Evolutionary conservation across 306 rosid genomes (phyloP).

Genomic region (Senna siamea): DNA sequence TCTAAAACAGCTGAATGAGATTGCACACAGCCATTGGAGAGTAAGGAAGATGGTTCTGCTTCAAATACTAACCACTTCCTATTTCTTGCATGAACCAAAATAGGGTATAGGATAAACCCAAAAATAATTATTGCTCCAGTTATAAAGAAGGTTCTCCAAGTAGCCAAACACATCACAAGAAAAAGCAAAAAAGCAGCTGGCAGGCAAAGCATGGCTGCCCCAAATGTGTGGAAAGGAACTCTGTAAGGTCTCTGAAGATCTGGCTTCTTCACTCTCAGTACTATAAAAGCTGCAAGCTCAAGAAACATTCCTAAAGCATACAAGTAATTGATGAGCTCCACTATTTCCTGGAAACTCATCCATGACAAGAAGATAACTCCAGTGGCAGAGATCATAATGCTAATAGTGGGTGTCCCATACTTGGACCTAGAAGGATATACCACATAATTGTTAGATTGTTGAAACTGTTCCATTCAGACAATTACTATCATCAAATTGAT

Average conservation of each 20-base stretch:
- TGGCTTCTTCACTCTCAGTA: conserved; percentile 71
- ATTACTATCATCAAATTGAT: neutral
- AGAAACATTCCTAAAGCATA: conserved; percentile 90
- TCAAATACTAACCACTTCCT: conserved; percentile 31
- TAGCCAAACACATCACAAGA: conserved; percentile 89
- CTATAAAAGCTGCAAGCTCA: conserved; percentile 82
- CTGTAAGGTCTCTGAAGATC: conserved; percentile 80
- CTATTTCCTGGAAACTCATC: conserved; percentile 92
- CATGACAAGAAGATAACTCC: conserved; percentile 91
- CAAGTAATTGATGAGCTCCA: conserved; percentile 87
- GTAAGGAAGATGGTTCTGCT: conserved; percentile 7
- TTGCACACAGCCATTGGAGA: conserved; percentile 36
- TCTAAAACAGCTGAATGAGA: conserved; percentile 38
- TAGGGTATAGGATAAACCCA: conserved; percentile 70
- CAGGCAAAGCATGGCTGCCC: conserved; percentile 70
- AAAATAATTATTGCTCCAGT: conserved; percentile 57
- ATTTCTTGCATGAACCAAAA: conserved; percentile 60
- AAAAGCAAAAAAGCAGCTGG: conserved; percentile 77
- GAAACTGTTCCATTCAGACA: conserved; percentile 25
- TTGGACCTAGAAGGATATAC: conserved; percentile 56
- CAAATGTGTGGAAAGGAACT: conserved; percentile 75
- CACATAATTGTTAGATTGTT: conserved; percentile 33
- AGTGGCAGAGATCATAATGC: conserved; percentile 80
- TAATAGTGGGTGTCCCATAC: conserved; percentile 84
- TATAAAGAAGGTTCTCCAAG: conserved; percentile 65